Base-by-base conservation (phyloP, 2,329 filamentous ascomycete genomes). In the Alternaria atra region DNA sequence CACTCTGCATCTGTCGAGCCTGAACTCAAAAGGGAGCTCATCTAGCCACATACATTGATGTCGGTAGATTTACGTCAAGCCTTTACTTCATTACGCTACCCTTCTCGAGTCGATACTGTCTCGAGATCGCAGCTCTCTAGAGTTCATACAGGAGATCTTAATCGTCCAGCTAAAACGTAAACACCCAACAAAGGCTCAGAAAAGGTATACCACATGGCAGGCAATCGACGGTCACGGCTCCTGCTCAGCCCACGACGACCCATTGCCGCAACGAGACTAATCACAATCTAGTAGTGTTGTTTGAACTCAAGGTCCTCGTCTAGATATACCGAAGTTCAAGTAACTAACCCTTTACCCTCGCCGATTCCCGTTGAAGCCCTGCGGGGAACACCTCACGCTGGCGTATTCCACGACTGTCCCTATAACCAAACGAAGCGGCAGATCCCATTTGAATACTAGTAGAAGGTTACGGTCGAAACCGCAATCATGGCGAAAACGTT, bases 11-110 rank as follows among this genome's bases (percentile, higher is more conserved):
- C 17, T 52, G 42, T 61, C 44, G 32, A 68, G 52, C 55, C 63
- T 48, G 62, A 64, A 62, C 61, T 66, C 52, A 66, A 71, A 71
- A 71, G 73, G 70, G 70, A 67, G 66, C 71, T 71, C 61, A 63
- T 65, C 58, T 54, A 74, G 63, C 66, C 65, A 66, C 67, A 60
- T 66, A 66, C 63, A 77, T 85, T 85, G 84, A 86, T 86, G 84
- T 86, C 84, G 84, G 84, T 85, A 85, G 84, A 85, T 79, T 77
- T 83, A 76, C 84, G 84, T 77, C 79, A 81, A 78, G 83, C 82
- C 67, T 81, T 84, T 64, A 82, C 83, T 70, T 85, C 83, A 63
- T 76, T 86, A 72, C 83, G 84, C 63, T 85, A 84, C 71, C 84
- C 84, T 67, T 82, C 83, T 82, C 82, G 84, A 81, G 82, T 85